phyloP scores from a whole-genome alignment of 1,139 yeast species.

The Kodamaea ohmeri region DNA sequence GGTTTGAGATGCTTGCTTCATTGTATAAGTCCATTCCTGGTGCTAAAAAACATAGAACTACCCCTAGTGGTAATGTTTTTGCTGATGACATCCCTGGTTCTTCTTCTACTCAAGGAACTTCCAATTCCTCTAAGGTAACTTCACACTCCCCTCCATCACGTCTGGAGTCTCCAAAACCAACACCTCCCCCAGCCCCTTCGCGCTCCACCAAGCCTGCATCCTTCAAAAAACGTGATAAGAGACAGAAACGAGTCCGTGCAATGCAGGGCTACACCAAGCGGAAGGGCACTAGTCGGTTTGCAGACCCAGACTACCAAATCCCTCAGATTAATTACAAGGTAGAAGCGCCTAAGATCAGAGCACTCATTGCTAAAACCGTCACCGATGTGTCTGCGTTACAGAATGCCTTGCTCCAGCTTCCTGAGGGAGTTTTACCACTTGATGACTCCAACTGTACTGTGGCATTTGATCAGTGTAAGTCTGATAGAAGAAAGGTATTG shows the following conservation, averaged over 20 bases:
- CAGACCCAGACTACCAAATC: constrained; percentile 54
- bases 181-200: constrained; percentile 11
- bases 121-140: too few relatives aligned
- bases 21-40: constrained; percentile 34
- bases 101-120: neutral
- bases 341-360: constrained; percentile 72
- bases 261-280: neutral
- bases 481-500: constrained; percentile 71
- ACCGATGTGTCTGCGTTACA: constrained; percentile 70
- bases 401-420: constrained; percentile 61
- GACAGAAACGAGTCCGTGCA: constrained; percentile 2
- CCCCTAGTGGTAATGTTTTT: constrained; percentile 13
- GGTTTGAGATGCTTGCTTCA: constrained; percentile 49
- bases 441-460: constrained; percentile 58
- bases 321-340: constrained; percentile 67
- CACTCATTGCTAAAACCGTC: constrained; percentile 71
- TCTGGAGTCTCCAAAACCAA: constrained; percentile 4
- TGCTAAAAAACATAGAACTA: constrained; percentile 3
- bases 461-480: constrained; percentile 72
- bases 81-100: constrained; percentile 5
- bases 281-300: neutral
- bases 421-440: constrained; percentile 52
- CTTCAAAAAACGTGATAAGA: constrained; percentile 6
- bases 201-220: constrained; percentile 9
- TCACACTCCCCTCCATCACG: constrained; percentile 6